phyloP scores from a whole-genome alignment of 805 yeast genomes.

The Pichia cabralensis region DNA sequence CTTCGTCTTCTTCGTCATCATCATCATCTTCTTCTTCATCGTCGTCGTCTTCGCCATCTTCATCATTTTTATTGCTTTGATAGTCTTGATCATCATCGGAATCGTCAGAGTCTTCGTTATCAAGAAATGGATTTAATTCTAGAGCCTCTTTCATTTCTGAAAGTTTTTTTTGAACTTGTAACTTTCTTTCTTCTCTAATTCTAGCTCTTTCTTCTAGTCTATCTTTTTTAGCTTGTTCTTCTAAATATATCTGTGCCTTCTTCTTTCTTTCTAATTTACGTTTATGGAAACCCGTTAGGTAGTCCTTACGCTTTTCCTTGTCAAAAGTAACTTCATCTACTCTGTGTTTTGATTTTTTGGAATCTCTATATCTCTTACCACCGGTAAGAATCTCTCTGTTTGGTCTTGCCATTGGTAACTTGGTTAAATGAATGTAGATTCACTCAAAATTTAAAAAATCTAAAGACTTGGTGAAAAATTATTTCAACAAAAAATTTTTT shows the following conservation, averaged over 20 bases:
- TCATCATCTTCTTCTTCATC: conserved; percentile 17
- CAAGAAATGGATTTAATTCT: conserved; percentile 12
- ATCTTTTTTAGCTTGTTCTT: conserved; percentile 67
- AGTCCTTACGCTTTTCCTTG: conserved; percentile 67
- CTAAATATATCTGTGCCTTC: conserved; percentile 65
- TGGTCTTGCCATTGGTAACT: conserved; percentile 24
- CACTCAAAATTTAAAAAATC: too few species aligned
- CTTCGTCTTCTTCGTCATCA: conserved; percentile 10
- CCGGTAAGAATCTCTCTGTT: conserved; percentile 86
- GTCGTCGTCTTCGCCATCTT: conserved; percentile 11
- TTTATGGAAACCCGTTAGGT: conserved; percentile 91
- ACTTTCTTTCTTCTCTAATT: conserved; percentile 60
- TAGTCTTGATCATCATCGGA: conserved; percentile 15
- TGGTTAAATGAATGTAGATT: not conserved
- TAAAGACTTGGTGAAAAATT: too few species aligned
- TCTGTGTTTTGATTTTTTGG: conserved; percentile 53
- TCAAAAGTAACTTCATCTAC: conserved; percentile 84
- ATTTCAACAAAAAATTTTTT: too few species aligned
- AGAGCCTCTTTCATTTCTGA: conserved; percentile 36
- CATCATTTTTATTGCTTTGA: conserved; percentile 17
- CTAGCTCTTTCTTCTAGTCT: conserved; percentile 68
- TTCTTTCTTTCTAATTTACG: conserved; percentile 83
- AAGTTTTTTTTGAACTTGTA: conserved; percentile 54
- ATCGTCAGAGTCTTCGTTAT: conserved; percentile 23
- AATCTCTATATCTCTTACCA: conserved; percentile 69